Percentiles rank a stretch among this genome's conserved stretches.
These are phyloP conservation scores for Penicillium italicum DNA, from an alignment of 2,329 filamentous ascomycete species.

Conservation along the genomic window DNA sequence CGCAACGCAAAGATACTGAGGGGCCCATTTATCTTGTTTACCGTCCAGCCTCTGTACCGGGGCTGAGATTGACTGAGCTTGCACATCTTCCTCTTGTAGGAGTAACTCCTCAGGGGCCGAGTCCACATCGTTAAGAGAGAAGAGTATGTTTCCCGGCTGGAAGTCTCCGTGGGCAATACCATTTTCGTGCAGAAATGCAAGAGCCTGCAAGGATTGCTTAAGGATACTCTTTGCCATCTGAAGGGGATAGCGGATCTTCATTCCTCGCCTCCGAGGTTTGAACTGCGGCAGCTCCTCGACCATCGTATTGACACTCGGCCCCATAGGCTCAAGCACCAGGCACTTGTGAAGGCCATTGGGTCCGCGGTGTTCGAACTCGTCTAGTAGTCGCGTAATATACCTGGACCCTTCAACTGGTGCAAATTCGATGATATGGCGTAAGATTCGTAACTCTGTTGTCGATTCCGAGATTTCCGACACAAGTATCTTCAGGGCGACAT, in stretches of 20 bases:
- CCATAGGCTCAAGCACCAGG: slow-evolving; percentile 32
- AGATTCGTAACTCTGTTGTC: slow-evolving; percentile 17
- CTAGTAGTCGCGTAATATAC: slow-evolving; percentile 22
- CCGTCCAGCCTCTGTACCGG: slow-evolving; percentile 25
- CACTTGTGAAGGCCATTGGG: slow-evolving; percentile 35
- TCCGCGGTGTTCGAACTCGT: slow-evolving; percentile 26
- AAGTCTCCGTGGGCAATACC: slow-evolving; percentile 27
- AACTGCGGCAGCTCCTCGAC: slow-evolving; percentile 22
- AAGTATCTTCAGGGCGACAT: slow-evolving; percentile 34
- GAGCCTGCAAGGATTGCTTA: too few relatives aligned
- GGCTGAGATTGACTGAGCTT: slow-evolving; percentile 18
- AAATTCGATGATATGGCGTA: slow-evolving; percentile 17
- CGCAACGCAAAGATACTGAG: slow-evolving; percentile 27
- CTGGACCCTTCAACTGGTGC: slow-evolving; percentile 12
- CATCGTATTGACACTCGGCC: slow-evolving; percentile 21
- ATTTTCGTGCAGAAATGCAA: slow-evolving; percentile 25
- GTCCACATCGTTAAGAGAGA: slow-evolving; percentile 20
- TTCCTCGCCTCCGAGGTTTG: slow-evolving; percentile 17
- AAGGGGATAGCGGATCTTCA: slow-evolving; percentile 24
- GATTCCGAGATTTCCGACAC: too few relatives aligned
- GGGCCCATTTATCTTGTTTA: slow-evolving; percentile 31
- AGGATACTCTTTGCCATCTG: slow-evolving; percentile 27
- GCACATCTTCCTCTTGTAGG: slow-evolving; percentile 21
- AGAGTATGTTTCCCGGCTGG: slow-evolving; percentile 26
- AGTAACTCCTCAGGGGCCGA: slow-evolving; percentile 17